Evolutionary conservation across 2,329 filamentous ascomycete species (phyloP), one percentile per base, ranked within the genome.

Genomic region (Venturia pyrina): DNA sequence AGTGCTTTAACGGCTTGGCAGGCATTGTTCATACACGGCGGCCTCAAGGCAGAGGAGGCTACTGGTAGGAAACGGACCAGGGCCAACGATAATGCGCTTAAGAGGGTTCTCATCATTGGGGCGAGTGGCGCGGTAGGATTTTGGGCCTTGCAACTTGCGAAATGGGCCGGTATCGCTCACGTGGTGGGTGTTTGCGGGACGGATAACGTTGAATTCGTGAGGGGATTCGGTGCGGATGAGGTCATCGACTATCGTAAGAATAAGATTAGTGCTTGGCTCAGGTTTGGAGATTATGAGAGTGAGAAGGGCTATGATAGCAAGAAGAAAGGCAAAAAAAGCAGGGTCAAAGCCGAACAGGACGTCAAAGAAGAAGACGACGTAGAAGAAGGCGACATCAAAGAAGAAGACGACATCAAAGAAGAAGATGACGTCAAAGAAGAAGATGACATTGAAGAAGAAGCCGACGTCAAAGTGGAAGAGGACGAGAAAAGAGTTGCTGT

Each of bases 81-180:
- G 68, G 37, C 17, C 79, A 78, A 70, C 70, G 74, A n/a, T 71
- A 82, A 5, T 73, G 41, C 41, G 41, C 41, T 13, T 8, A 43
- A 43, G 13, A 13, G 15, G 41, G 4, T 43, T 13, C 41, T 80
- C 13, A 71, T 82, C 17, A 80, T 76, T 5, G 80, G 74, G 60
- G 79, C 79, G 0, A 76, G 78, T 5, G 79, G 80, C 3, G 74
- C 75, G 4, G 78, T 80, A 1, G 80, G 80, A 3, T 71, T 75
- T 41, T 81, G 78, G 79, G 71, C 75, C 32, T 72, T 79, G 62
- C 79, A 80, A 71, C 68, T 79, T 40, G 77, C 77, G 21, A 72
- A 72, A 57, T 68, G 71, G 65, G 72, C 73, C 37, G 77, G 79
- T 1, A 72, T 73, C 1, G 70, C 76, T 48, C 17, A 32, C 5